A percentile compares a stretch with the other conserved stretches of the same genome.
phyloP scores from a whole-genome alignment of 108 stramenopile species.

The Chaetoceros tenuissimus region DNA sequence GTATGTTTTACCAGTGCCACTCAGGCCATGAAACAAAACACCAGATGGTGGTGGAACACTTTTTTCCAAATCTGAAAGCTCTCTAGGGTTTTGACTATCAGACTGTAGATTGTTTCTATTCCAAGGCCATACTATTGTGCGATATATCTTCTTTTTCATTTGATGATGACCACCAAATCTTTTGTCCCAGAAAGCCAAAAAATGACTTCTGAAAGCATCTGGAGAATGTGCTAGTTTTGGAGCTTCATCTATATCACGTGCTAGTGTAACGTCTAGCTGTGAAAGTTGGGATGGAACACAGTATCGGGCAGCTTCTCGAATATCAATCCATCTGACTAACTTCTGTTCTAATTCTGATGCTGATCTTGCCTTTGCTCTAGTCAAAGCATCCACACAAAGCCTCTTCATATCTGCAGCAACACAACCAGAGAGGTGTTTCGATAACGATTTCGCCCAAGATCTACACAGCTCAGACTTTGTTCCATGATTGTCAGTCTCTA shows the following conservation, averaged over 20 bases:
- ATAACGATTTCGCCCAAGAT: conserved; percentile 44
- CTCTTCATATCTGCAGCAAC: conserved; percentile 66
- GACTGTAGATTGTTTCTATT: conserved; percentile 14
- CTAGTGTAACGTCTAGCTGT: conserved; percentile 58
- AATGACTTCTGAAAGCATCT: conserved; percentile 10
- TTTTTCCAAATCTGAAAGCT: conserved; percentile 12
- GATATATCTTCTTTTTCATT: conserved; percentile 51
- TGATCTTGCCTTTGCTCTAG: conserved; percentile 21
- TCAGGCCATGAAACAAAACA: conserved; percentile 70
- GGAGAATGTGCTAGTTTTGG: too few species aligned
- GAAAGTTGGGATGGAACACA: conserved; percentile 68
- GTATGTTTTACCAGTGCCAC: conserved; percentile 62
- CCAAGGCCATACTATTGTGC: conserved; percentile 74
- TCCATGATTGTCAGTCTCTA: background rate
- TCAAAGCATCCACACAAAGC: conserved; percentile 55
- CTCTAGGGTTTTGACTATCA: background rate
- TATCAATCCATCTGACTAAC: conserved; percentile 43
- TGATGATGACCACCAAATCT: conserved; percentile 52
- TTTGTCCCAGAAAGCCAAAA: conserved; percentile 19
- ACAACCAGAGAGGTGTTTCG: conserved; percentile 58
- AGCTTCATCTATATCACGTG: conserved; percentile 5
- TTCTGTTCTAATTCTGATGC: conserved; percentile 1
- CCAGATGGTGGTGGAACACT: conserved; percentile 57
- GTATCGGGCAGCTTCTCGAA: conserved; percentile 42
- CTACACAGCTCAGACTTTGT: background rate